A percentile compares a stretch with the other conserved stretches of the same genome.
phyloP scores from a whole-genome alignment of 306 rosid species.

The Notholithocarpus densiflorus region DNA sequence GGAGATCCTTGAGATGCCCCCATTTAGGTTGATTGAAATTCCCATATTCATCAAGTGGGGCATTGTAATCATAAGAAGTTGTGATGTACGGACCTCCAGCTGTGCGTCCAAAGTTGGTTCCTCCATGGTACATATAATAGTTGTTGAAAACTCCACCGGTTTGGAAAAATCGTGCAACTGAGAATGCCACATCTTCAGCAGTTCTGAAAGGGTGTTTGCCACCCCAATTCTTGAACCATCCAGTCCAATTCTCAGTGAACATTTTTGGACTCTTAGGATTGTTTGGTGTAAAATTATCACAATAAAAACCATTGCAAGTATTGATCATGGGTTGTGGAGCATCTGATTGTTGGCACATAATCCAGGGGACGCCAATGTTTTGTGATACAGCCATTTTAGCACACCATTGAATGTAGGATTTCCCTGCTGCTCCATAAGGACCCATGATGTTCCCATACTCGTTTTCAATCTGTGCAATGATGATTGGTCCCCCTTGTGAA shows the following conservation, averaged over 20 bases:
- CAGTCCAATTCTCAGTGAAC: conserved; percentile 37
- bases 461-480: conserved; percentile 30
- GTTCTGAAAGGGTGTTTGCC: conserved; percentile 19
- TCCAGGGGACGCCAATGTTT: conserved; percentile 28
- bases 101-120: conserved; percentile 34
- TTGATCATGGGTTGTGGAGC: conserved; percentile 29
- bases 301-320: conserved; percentile 34
- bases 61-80: conserved; percentile 31
- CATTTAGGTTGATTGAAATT: conserved; percentile 34
- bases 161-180: conserved; percentile 21
- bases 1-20: conserved; percentile 34
- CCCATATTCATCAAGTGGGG: conserved; percentile 38
- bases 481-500: conserved; percentile 30
- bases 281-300: conserved; percentile 7
- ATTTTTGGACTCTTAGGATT: conserved; percentile 9
- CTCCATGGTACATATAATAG: conserved; percentile 37
- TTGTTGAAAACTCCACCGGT: conserved; percentile 16
- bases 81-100: conserved; percentile 22
- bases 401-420: conserved; percentile 20
- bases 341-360: conserved; percentile 30
- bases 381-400: conserved; percentile 14
- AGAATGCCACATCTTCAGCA: conserved; percentile 23
- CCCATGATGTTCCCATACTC: conserved; percentile 27
- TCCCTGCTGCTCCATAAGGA: conserved; percentile 17
- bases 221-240: conserved; percentile 22